Percentiles rank a stretch among this genome's conserved stretches.
Conservation (phyloP, 2,329 filamentous ascomycete species). For the Calonectria leucothoes region DNA sequence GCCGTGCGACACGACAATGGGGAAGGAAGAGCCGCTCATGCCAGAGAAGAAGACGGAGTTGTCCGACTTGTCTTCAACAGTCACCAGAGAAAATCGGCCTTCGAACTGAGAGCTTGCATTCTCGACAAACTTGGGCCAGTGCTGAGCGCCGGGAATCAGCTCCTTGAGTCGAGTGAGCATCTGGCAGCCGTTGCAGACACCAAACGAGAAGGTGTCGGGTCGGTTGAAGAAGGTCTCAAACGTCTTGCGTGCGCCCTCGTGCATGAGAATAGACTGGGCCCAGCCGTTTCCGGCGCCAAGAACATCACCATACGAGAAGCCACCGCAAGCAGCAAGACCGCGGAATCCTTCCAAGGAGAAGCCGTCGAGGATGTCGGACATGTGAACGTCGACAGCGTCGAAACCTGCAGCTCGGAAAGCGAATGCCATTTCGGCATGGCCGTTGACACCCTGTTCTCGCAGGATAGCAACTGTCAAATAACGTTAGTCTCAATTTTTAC, state of each 20-base stretch:
- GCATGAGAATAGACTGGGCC: constrained; percentile 92
- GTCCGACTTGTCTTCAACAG: constrained; percentile 36
- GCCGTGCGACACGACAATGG: constrained; percentile 44
- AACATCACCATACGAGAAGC: constrained; percentile 88
- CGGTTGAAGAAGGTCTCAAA: constrained; percentile 90
- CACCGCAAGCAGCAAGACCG: constrained; percentile 93
- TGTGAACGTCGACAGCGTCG: constrained; percentile 92
- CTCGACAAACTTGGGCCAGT: constrained; percentile 75
- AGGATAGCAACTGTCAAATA: constrained; percentile 86
- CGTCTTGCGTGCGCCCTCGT: constrained; percentile 79
- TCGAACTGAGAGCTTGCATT: constrained; percentile 67
- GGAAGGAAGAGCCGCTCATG: constrained; percentile 40
- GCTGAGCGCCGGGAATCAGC: constrained; percentile 41
- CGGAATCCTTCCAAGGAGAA: constrained; percentile 85
- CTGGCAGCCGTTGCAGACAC: constrained; percentile 98
- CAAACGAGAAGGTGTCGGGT: constrained; percentile 89
- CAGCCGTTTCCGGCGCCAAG: constrained; percentile 95
- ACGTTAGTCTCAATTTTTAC: constrained; percentile 59
- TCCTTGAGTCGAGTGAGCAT: constrained; percentile 77
- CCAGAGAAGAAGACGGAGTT: constrained; percentile 43
- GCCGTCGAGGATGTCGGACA: constrained; percentile 89
- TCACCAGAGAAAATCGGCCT: constrained; percentile 42
- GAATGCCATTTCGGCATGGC: constrained; percentile 97
- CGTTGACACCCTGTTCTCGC: constrained; percentile 95
- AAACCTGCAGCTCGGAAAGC: constrained; percentile 94